Conservation (phyloP, 2,329 filamentous ascomycete species). For the Pseudogymnoascus sp. region DNA sequence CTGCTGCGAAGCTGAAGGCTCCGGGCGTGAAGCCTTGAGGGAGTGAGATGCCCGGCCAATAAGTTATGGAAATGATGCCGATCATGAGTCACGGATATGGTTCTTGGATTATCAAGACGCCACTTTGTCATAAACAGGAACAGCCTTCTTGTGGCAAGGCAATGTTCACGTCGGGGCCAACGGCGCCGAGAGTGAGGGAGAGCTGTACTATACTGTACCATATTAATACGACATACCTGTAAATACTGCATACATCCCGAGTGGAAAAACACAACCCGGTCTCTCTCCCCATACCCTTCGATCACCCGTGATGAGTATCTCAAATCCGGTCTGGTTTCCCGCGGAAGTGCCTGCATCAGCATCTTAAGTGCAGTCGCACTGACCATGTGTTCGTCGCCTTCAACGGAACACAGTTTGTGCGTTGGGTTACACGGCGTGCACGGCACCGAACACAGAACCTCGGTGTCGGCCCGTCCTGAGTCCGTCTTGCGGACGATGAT, state of each 20-base stretch:
- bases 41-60: not conserved
- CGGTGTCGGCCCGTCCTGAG: not conserved
- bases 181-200: not conserved
- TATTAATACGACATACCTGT: constrained; percentile 1
- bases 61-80: not conserved
- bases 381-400: constrained; percentile 4
- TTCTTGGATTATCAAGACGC: not conserved
- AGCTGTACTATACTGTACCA: constrained; percentile 6
- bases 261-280: not conserved
- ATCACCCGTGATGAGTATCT: not conserved
- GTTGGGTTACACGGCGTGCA: not conserved
- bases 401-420: not conserved
- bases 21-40: not conserved
- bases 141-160: not conserved
- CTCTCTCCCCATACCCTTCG: too few relatives aligned
- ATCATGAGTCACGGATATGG: not conserved
- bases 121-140: not conserved
- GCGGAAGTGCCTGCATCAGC: not conserved
- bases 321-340: not conserved
- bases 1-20: not conserved
- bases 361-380: not conserved
- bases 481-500: not conserved
- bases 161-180: not conserved
- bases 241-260: not conserved
- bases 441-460: not conserved